Conservation (phyloP, 2,329 filamentous ascomycete species). For the Cordyceps javanica region DNA sequence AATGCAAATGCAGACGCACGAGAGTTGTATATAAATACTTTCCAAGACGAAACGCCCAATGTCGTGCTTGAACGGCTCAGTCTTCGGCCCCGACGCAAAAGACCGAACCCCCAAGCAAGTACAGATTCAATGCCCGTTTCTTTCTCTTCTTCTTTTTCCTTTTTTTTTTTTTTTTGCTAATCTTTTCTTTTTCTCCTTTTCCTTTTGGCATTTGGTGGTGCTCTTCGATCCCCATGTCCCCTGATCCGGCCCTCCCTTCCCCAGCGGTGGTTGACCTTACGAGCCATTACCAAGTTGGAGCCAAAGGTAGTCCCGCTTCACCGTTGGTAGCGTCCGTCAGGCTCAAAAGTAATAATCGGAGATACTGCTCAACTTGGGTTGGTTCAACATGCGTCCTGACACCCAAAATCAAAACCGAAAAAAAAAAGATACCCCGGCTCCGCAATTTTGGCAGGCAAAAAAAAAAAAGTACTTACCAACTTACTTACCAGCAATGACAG, state of each 20-base stretch:
- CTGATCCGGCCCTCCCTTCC: too few species aligned
- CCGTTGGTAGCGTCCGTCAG: not conserved
- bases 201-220: not conserved
- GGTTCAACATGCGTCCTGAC: too few species aligned
- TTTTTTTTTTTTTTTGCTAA: not conserved
- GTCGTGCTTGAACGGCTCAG: too few species aligned
- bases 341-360: conserved; percentile 1
- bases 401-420: too few species aligned
- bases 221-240: too few species aligned
- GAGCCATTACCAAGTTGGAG: too few species aligned
- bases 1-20: too few species aligned
- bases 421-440: not conserved
- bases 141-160: too few species aligned
- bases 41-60: too few species aligned
- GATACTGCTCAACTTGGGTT: conserved; percentile 4
- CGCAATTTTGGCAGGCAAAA: not conserved
- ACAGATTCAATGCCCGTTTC: not conserved
- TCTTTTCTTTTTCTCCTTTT: not conserved
- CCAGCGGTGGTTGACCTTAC: too few species aligned
- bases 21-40: too few species aligned
- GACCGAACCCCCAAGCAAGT: conserved; percentile 6
- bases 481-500: not conserved
- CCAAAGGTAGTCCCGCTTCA: not conserved
- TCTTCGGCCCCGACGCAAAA: not conserved
- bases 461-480: too few species aligned